phyloP scores from a whole-genome alignment of 1,284 basidiomycete species.

The Exobasidium rhododendri region DNA sequence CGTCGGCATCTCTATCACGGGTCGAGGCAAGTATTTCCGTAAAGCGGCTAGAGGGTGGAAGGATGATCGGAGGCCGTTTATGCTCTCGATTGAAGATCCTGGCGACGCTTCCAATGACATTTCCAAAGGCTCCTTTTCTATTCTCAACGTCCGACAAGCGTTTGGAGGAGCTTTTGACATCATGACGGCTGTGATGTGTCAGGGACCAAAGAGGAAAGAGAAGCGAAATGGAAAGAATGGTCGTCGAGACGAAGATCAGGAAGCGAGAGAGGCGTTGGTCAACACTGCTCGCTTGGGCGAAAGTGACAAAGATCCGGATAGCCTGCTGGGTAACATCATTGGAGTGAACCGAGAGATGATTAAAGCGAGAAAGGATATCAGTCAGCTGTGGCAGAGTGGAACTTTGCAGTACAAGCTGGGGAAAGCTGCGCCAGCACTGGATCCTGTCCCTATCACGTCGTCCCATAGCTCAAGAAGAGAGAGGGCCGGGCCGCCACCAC shows the following conservation, averaged over 20 bases:
- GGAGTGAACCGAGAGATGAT: constrained; percentile 77
- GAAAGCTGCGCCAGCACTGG: constrained; percentile 44
- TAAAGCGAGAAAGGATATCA: constrained; percentile 55
- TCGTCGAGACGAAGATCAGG: constrained; percentile 24
- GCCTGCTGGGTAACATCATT: constrained; percentile 74
- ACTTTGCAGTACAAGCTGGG: constrained; percentile 66
- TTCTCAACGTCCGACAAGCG: constrained; percentile 74
- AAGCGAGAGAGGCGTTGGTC: constrained; percentile 32
- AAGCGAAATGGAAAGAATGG: neutral
- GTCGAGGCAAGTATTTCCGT: constrained; percentile 73
- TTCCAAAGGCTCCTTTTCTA: constrained; percentile 79
- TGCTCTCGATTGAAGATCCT: constrained; percentile 92
- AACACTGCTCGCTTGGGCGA: constrained; percentile 14
- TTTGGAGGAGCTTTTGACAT: constrained; percentile 83
- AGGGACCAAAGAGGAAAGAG: constrained; percentile 27
- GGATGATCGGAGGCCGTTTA: constrained; percentile 59
- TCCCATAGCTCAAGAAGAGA: neutral
- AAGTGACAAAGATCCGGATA: constrained; percentile 60
- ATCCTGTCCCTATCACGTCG: neutral
- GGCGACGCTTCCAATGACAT: constrained; percentile 87
- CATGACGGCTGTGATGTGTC: constrained; percentile 62
- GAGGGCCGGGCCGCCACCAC: neutral
- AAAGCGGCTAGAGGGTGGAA: constrained; percentile 45
- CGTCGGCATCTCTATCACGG: constrained; percentile 71
- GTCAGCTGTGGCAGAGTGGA: constrained; percentile 67